These are phyloP conservation scores for Dryadomyces quercivorus DNA, from an alignment of 2,329 filamentous ascomycete species.

Conservation along the genomic window DNA sequence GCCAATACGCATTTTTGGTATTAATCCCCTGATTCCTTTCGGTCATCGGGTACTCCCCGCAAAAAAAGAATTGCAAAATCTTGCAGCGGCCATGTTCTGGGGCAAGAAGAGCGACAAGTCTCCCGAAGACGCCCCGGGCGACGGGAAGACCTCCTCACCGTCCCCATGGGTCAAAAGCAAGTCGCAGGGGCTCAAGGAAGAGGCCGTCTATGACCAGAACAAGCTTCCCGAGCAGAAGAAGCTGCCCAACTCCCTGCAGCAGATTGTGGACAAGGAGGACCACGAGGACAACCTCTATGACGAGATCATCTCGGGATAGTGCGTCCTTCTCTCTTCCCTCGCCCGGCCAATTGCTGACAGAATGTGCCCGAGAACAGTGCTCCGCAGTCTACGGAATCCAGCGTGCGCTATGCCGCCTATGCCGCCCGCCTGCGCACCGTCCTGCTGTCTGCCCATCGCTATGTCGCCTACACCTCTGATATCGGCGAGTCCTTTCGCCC, in stretches of 20 bases:
- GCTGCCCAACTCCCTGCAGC: slow-evolving; percentile 43
- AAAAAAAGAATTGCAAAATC: background rate
- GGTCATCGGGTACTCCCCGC: too few species aligned
- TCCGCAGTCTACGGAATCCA: slow-evolving; percentile 71
- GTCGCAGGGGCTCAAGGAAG: background rate
- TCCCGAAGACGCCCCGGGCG: slow-evolving; percentile 11
- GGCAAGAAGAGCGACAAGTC: slow-evolving; percentile 16
- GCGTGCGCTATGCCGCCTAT: slow-evolving; percentile 86
- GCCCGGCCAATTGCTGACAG: background rate
- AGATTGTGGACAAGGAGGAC: slow-evolving; percentile 43
- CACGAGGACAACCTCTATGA: slow-evolving; percentile 65
- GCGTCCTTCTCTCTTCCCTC: background rate
- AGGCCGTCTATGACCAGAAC: slow-evolving; percentile 24
- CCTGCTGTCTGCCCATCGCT: slow-evolving; percentile 80
- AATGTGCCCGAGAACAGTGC: slow-evolving; percentile 30
- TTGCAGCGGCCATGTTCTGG: slow-evolving; percentile 28
- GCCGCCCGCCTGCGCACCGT: slow-evolving; percentile 76
- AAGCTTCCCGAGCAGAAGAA: slow-evolving; percentile 36
- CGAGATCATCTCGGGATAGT: slow-evolving; percentile 68
- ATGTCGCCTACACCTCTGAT: slow-evolving; percentile 93
- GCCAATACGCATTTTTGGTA: too few species aligned
- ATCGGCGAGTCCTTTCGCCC: slow-evolving; percentile 95
- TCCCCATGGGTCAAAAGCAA: background rate
- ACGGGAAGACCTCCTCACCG: slow-evolving; percentile 16
- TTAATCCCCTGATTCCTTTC: too few species aligned